A percentile compares a stretch with the other conserved stretches of the same genome.
phyloP scores from a whole-genome alignment of 1,284 basidiomycete genomes.

The Pseudozyma flocculosa region DNA sequence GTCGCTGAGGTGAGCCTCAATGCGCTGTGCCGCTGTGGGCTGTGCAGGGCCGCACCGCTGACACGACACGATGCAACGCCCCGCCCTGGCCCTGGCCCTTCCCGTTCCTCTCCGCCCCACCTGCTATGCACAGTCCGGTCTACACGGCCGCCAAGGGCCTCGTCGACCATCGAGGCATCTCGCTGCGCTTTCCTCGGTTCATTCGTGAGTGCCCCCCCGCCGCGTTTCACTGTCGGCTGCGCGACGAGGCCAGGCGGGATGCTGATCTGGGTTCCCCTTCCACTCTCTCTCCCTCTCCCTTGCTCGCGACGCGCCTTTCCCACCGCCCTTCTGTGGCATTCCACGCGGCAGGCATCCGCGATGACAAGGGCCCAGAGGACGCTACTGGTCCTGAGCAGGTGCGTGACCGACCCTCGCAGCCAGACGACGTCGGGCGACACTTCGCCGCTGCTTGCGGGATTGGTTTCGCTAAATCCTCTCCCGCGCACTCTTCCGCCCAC shows the following conservation, averaged over 20 bases:
- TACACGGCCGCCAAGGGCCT: slow-evolving; percentile 92
- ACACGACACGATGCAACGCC: too few relatives aligned
- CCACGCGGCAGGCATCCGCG: slow-evolving; percentile 64
- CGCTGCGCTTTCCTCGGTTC: slow-evolving; percentile 92
- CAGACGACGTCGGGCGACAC: not conserved
- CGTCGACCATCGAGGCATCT: slow-evolving; percentile 66
- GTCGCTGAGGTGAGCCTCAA: slow-evolving; percentile 63
- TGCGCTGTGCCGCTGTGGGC: too few relatives aligned
- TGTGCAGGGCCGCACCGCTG: too few relatives aligned
- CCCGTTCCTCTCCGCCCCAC: not conserved
- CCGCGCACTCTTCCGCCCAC: too few relatives aligned
- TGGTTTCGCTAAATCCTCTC: too few relatives aligned
- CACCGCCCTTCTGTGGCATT: not conserved
- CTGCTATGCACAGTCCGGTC: slow-evolving; percentile 69
- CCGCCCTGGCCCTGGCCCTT: too few relatives aligned
- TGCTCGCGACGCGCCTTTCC: too few relatives aligned
- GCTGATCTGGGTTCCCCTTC: too few relatives aligned
- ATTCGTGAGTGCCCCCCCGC: slow-evolving; percentile 62
- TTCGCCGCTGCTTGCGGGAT: too few relatives aligned
- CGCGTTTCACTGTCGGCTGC: too few relatives aligned
- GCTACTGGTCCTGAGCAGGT: slow-evolving; percentile 90
- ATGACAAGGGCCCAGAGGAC: slow-evolving; percentile 89
- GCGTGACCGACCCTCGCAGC: slow-evolving; percentile 21
- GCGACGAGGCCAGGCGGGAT: too few relatives aligned
- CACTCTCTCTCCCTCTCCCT: not conserved